Evolutionary conservation across 345 rosid species (phyloP), one percentile per base, ranked within the genome.

Genomic region (Citrus reticulata): DNA sequence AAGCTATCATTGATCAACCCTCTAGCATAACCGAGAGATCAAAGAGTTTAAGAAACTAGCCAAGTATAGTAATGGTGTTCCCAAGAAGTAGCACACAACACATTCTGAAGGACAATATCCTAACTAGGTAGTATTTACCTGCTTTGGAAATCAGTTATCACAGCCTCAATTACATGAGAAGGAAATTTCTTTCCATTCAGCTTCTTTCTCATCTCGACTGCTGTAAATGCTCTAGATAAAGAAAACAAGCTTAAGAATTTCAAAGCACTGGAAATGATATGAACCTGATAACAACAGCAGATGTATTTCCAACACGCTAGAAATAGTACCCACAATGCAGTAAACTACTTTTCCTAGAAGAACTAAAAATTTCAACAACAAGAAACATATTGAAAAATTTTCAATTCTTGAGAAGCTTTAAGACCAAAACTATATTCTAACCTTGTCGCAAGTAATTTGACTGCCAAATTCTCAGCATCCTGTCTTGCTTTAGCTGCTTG

Each of bases 1-100:
- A 91, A 84, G 82, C 90, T 75, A 79, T 95, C 98, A 75, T 93
- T 90, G 84, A 95, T 88, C 77, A 89, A 84, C 62, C 97, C 96
- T 79, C 99, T 95, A 70, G 60, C 76, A 81, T 39, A 81, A 72
- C 74, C 55, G 27, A 62, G 72, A 24, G 51, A 62, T 83, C 49
- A 75, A 57, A 63, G 24, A 72, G 70, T 80, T 62, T 10, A 22
- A 0, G 24, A 14, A 78, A 32, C 34, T 27, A 57, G 60, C 68
- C 63, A 34, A 46, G 3, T 67, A 25, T 11, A 9, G 20, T 39
- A 5, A 69, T 1, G 20, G 29, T 19, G n/a, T 75, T 51, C 70
- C 81, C 68, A n/a, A 74, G 73, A 54, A 34, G 22, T 46, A 79
- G 75, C 80, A 24, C 25, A 34, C n/a, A 54, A 4, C 40, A 59